Evolutionary conservation across 495 filamentous ascomycete genomes (phyloP), one percentile per base, ranked within the genome.

Genomic region (Aspergillus nidulans): DNA sequence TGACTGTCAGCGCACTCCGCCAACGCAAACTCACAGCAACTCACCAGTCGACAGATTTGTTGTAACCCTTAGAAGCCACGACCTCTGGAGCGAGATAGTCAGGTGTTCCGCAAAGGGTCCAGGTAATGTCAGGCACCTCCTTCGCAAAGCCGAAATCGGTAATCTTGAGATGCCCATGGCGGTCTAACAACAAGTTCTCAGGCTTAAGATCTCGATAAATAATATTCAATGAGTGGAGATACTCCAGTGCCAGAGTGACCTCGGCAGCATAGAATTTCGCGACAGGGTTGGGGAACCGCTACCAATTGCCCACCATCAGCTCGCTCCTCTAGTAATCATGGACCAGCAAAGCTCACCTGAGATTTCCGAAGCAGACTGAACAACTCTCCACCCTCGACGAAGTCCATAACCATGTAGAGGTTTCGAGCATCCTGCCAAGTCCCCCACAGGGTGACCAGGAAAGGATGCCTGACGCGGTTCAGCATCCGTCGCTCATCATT

Each of bases 371-470:
- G 76, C 60, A 97, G 68, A 64, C 92, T 97, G 71, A 98, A 98
- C 47, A 98, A 77, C 76, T 98, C 95, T 53, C 94, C 94, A 60
- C 94, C 94, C 71, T 98, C 95, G n/a, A 98, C 90, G 75, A 98
- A 98, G 65, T 97, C 94, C 94, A 98, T 97, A 60, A 98, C 94
- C 94, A 98, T 97, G 78, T 98, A 98, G 19, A 98, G 75, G 66
- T 98, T 97, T 68, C 85, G 87, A 18, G 88, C 80, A 61, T 97
- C 95, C 69, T 97, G 91, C 69, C 96, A 98, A 16, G 94, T 98
- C 30, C 95, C 95, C 95, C 95, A 97, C 42, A 98, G 72, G 2
- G 95, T 97, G 63, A 98, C 92, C 44, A 98, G 77, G 74, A 98
- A 98, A 1, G 94, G 92, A 75, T 98, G 92, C 66, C 95, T 92